phyloP scores from a whole-genome alignment of 2,329 filamentous ascomycete genomes.

The Aphanocladium album region DNA sequence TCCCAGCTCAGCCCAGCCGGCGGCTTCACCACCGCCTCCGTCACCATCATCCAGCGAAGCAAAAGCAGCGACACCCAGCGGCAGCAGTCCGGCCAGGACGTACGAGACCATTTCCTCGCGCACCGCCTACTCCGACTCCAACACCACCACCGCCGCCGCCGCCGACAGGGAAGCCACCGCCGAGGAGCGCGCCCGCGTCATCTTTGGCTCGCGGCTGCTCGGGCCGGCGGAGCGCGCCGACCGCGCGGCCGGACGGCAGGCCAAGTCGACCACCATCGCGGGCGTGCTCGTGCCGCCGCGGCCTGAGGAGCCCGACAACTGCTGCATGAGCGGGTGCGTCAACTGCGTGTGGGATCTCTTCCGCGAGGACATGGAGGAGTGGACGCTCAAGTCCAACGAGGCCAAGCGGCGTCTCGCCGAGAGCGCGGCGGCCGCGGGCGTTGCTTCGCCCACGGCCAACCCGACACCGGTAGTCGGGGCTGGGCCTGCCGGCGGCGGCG shows the following conservation, averaged over 20 bases:
- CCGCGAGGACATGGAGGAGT: constrained; percentile 88
- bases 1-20: neutral
- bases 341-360: constrained; percentile 96
- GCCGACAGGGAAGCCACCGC: constrained; percentile 38
- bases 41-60: no score
- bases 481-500: constrained; percentile 9
- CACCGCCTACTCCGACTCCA: constrained; percentile 7
- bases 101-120: constrained; percentile 9
- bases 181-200: constrained; percentile 56
- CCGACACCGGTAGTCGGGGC: neutral
- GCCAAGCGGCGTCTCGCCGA: constrained; percentile 52
- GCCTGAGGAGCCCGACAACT: constrained; percentile 91
- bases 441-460: constrained; percentile 13
- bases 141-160: constrained; percentile 18
- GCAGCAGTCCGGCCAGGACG: neutral
- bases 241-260: constrained; percentile 51
- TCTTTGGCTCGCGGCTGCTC: constrained; percentile 77
- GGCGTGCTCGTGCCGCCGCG: constrained; percentile 78
- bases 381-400: constrained; percentile 61
- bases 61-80: neutral
- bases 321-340: constrained; percentile 98
- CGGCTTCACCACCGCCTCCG: neutral
- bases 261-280: constrained; percentile 61
- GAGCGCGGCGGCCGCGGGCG: constrained; percentile 20
- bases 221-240: constrained; percentile 66